Evolutionary conservation across 1,139 yeast genomes (phyloP).

Genomic region (Debaryomycetaceae sp.): DNA sequence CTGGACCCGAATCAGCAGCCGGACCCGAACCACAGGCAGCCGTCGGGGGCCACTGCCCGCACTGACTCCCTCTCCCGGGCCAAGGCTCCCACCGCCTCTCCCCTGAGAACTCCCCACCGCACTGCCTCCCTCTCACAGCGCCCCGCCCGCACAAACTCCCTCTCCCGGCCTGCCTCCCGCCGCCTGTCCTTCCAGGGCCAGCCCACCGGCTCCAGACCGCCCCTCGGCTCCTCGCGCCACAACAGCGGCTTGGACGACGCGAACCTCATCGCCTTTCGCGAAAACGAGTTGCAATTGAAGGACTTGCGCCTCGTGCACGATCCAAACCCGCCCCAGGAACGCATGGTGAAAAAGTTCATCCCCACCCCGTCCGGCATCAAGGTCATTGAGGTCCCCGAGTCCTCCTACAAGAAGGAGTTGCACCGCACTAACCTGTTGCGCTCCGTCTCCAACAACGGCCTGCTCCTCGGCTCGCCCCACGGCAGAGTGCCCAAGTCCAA

Average conservation of each 20-base stretch:
- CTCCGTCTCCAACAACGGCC: constrained; percentile 13
- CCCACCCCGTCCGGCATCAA: constrained; percentile 41
- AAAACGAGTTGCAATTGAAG: constrained; percentile 7
- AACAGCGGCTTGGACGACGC: constrained; percentile 14
- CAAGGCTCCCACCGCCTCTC: constrained; percentile 3
- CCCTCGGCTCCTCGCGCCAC: background rate
- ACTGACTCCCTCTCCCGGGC: constrained; percentile 2
- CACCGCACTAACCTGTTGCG: constrained; percentile 33
- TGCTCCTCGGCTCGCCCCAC: no score
- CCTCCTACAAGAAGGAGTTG: constrained; percentile 25
- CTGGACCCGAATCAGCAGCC: constrained; percentile 6
- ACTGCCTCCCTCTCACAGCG: background rate
- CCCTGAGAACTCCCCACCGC: constrained; percentile 1
- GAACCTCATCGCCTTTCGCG: constrained; percentile 12
- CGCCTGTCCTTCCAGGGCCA: background rate
- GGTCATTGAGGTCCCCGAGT: constrained; percentile 37
- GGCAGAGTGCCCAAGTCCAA: no score
- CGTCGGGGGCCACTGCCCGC: no score
- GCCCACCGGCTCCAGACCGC: background rate
- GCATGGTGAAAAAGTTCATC: constrained; percentile 37
- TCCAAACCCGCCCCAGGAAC: constrained; percentile 7
- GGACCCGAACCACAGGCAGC: constrained; percentile 1
- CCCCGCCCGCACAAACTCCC: no score
- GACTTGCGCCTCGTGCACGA: constrained; percentile 8
- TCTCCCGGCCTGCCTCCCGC: background rate